Evolutionary conservation across 306 rosid species (phyloP).

Genomic region (apple (Malus domestica)): DNA sequence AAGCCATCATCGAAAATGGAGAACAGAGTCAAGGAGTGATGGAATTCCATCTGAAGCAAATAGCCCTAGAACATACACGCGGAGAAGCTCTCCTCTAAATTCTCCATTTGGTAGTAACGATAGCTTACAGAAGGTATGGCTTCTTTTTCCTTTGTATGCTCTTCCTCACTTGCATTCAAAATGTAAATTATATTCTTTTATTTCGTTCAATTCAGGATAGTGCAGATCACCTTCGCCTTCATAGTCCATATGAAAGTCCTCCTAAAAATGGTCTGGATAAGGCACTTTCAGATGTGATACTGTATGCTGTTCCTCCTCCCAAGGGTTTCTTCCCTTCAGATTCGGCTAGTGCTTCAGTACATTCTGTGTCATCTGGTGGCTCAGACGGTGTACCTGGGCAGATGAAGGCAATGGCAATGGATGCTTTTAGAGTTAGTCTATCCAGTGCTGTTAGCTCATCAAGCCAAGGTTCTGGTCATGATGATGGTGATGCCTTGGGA

Average conservation of each 20-base stretch:
- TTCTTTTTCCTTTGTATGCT: conserved; percentile 8
- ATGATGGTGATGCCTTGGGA: conserved; percentile 98
- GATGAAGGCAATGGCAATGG: conserved; percentile 83
- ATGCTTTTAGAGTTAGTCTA: conserved; percentile 94
- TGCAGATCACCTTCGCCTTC: conserved; percentile 86
- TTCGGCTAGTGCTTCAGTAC: conserved; percentile 89
- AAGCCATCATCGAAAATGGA: conserved; percentile 84
- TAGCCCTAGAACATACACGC: conserved; percentile 93
- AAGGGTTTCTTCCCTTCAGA: conserved; percentile 89
- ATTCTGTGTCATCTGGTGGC: conserved; percentile 96
- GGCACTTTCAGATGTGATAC: conserved; percentile 75
- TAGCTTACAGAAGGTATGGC: conserved; percentile 78
- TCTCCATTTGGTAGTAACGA: conserved; percentile 96
- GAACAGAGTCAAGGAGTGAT: conserved; percentile 97
- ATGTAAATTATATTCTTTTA: conserved; percentile 11
- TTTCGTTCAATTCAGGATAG: conserved; percentile 58
- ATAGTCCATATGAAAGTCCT: conserved; percentile 92
- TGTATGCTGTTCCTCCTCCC: conserved; percentile 77
- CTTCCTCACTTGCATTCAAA: conserved; percentile 16
- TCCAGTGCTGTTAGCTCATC: conserved; percentile 98
- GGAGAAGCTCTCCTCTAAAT: conserved; percentile 90
- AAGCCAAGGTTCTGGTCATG: conserved; percentile 99
- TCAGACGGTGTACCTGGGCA: conserved; percentile 91
- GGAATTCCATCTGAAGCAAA: conserved; percentile 91
- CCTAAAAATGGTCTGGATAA: conserved; percentile 89